Base-by-base conservation (phyloP, 2,329 filamentous ascomycete species). In the Macroventuria anomochaeta region DNA sequence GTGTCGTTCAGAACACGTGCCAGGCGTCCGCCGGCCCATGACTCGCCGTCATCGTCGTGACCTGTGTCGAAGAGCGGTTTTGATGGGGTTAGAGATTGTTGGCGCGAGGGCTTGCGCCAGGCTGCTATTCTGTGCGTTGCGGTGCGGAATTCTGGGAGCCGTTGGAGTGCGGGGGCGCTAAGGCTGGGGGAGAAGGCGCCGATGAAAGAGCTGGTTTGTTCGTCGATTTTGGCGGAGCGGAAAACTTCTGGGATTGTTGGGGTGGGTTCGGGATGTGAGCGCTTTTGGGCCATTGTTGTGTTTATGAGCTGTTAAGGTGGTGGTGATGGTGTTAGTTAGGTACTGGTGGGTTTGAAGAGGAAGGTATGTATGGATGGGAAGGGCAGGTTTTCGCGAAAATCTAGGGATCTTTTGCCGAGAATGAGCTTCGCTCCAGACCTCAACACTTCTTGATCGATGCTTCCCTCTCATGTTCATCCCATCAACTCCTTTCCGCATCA, bases 41-140 rank as follows among this genome's bases (percentile, higher is more conserved):
- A 78, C 63, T 84, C 82, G 12, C 81, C 82, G 57, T 84, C 81
- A 53, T 84, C 82, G 48, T 83, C 81, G 42, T 77, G 74, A 11
- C 78, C 79, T 0, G 73, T 67, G 32, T 79, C 75, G 59, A 76
- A 80, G 5, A 76, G 51, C 0, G 75, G 65, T 26, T 71, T 72
- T 1, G 66, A 60, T 12, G 73, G 70, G 10, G 70, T 74, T 15
- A 83, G 66, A 7, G 77, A 77, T 46, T 74, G 76, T 63, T 83
- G 80, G 5, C 74, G 75, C 15, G 78, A 79, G 17, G 75, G 75
- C 42, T 70, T 74, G 18, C 82, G 75, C 79, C 79, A 83, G 44
- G 78, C 82, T 38, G 79, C 71, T 39, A 83, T 81, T 42, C 77
- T 77, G 65, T 84, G 81, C 5, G 75, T 77, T 21, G 82, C 81